Base-by-base conservation (phyloP, 2,329 filamentous ascomycete genomes). In the Fusarium sp. region DNA sequence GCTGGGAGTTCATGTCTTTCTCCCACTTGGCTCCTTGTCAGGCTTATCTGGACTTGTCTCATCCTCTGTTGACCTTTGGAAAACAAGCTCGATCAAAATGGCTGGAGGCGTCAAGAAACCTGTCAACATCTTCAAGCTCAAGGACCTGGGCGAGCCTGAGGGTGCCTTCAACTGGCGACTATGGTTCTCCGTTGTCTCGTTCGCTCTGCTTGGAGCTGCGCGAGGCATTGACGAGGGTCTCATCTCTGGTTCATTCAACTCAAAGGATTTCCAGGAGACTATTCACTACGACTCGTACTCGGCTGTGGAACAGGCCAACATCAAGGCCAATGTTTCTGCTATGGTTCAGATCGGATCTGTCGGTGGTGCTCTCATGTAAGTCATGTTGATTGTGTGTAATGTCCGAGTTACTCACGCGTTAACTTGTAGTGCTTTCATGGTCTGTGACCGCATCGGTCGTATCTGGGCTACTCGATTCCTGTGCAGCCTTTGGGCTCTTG, bases 281-380 rank as follows among this genome's bases (percentile, higher is more conserved):
- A 89, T 91, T 72, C 70, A 85, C 65, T 85, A 87, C 60, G 76
- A 79, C 6, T 78, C 80, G 2, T 87, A 88, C 69, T 78, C 75
- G 41, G 68, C 75, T 0, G 78, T 81, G 5, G 81, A 85, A 42
- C 79, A 84, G 71, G 87, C 89, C 59, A 87, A 91, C 73, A 88
- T 89, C 77, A 87, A 90, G 76, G 87, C 84, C 67, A 93, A 93
- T 74, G 89, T 93, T 52, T 89, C 90, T 2, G 85, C 89, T 43
- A 93, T 93, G 91, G 91, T 93, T 0, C 91, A 93, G 75, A 86
- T 93, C 69, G 91, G 91, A 24, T 90, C 86, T 24, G 89, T 93
- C 28, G 87, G 80, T 5, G 91, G 91, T 39, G 88, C 90, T 28
- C 79, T 91, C 29, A 81, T 82, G 79, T 80, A 71, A 72, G 76